Base-by-base conservation (phyloP, 208 protist genomes). In the Strigomonas oncopelti region DNA sequence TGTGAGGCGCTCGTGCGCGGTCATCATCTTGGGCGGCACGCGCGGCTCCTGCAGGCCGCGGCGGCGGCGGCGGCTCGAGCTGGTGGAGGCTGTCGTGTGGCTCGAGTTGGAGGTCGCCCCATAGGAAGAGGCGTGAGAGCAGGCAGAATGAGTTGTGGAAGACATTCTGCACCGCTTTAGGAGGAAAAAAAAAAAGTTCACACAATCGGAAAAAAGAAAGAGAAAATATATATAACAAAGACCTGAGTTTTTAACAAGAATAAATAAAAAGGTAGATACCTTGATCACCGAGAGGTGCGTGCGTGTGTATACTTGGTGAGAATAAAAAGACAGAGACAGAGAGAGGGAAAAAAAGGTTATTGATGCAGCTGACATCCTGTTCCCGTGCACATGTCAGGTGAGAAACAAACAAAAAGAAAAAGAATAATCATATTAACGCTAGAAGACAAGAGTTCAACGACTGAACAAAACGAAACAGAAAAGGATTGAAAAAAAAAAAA, bases 21-120 rank as follows among this genome's bases (percentile, higher is more conserved):
- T 70, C 91, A 96, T 96, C 60, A 68, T 85, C 65, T 66, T 68
- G 25, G 90, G 85, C 24, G 87, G 77, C 0, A 81, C 63, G 18
- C 75, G 68, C 25, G 74, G 61, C 62, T 85, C 78, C 13, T 70
- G 68, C n/a, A 71, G 52, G 7, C 57, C 59, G 25, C 68, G 59
- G n/a, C 65, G 62, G 18, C 73, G 29, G 61, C 80, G 82, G 61
- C 78, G 82, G 65, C 82, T 77, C 52, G 80, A 71, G 52, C 72
- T 75, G 22, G 76, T 81, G 48, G 74, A 82, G 61, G 66, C 62
- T 31, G 66, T 80, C 72, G 80, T 87, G 66, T 81, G 69, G 61
- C 63, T 76, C 52, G 83, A 86, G 20, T 74, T 66, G 22, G 55
- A 52, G 22, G 81, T 90, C 60, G 85, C 76, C 7, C 85, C 85